Conservation (phyloP, 805 yeast genomes). For the Lachancea kluyveri region DNA sequence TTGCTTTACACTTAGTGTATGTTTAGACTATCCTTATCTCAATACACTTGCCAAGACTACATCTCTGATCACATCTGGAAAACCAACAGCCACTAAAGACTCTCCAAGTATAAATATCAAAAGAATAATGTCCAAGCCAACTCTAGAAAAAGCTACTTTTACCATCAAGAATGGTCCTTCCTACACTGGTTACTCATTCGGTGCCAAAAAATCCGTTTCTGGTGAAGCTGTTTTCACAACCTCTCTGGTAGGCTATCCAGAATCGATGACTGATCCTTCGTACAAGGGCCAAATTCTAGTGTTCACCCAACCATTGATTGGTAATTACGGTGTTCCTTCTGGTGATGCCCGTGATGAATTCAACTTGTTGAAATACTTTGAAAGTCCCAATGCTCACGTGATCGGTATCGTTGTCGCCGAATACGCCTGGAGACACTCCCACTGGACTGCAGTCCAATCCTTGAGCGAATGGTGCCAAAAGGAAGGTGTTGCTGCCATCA, state of each 20-base stretch:
- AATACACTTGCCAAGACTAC: conserved; percentile 42
- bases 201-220: conserved; percentile 84
- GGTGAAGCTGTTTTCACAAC: conserved; percentile 99
- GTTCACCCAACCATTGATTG: conserved; percentile 94
- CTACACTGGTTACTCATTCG: conserved; percentile 82
- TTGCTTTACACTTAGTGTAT: conserved; percentile 14
- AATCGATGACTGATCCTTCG: conserved; percentile 98
- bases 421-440: conserved; percentile 93
- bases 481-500: conserved; percentile 91
- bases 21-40: conserved; percentile 28
- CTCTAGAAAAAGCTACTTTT: conserved; percentile 64
- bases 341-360: conserved; percentile 73
- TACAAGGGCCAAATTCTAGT: conserved; percentile 95
- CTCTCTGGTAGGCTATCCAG: conserved; percentile 96
- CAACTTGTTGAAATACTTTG: conserved; percentile 84
- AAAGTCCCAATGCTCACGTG: conserved; percentile 86
- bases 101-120: conserved; percentile 7
- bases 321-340: conserved; percentile 97
- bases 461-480: conserved; percentile 94
- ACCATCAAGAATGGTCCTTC: conserved; percentile 91
- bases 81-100: conserved; percentile 35
- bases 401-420: conserved; percentile 95
- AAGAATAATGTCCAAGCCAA: conserved; percentile 33
- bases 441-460: conserved; percentile 98
- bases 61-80: conserved; percentile 49